These are phyloP conservation scores for Chenopodium album DNA, from an alignment of 148 eudicot genomes.

Conservation along the genomic window DNA sequence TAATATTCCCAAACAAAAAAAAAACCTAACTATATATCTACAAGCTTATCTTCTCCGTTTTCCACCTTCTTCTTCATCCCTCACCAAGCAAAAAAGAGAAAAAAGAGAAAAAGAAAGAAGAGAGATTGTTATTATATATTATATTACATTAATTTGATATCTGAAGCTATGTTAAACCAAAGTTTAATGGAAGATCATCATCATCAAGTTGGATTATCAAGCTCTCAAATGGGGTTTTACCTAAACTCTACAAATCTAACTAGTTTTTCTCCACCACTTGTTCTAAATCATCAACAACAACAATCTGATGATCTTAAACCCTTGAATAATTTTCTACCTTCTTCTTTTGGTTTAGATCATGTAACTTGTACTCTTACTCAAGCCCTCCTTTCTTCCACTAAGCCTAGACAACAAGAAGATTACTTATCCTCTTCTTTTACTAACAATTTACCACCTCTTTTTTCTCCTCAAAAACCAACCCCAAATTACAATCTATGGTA, in stretches of 20 bases:
- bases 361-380: slow-evolving; percentile 22
- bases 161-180: slow-evolving; percentile 44
- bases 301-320: slow-evolving; percentile 22
- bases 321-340: slow-evolving; percentile 24
- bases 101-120: slow-evolving; percentile 7
- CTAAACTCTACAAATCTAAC: slow-evolving; percentile 37
- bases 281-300: slow-evolving; percentile 10
- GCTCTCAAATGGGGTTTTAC: slow-evolving; percentile 47
- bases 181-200: slow-evolving; percentile 45
- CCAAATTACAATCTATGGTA: slow-evolving; percentile 44
- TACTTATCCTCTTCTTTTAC: slow-evolving; percentile 26
- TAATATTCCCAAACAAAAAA: neutral
- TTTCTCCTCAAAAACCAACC: slow-evolving; percentile 45
- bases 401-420: slow-evolving; percentile 33
- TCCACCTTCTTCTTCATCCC: neutral
- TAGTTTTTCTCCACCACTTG: slow-evolving; percentile 3
- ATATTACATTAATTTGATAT: neutral
- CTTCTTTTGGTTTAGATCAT: slow-evolving; percentile 28
- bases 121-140: too few species aligned
- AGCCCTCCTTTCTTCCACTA: slow-evolving; percentile 22
- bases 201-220: slow-evolving; percentile 25
- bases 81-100: neutral
- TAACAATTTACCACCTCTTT: slow-evolving; percentile 37
- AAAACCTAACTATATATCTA: slow-evolving; percentile 18
- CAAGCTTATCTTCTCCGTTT: neutral